A percentile compares a stretch with the other conserved stretches of the same genome.
Evolutionary conservation across 306 rosid genomes (phyloP).

Genomic region (Acacia confusa): DNA sequence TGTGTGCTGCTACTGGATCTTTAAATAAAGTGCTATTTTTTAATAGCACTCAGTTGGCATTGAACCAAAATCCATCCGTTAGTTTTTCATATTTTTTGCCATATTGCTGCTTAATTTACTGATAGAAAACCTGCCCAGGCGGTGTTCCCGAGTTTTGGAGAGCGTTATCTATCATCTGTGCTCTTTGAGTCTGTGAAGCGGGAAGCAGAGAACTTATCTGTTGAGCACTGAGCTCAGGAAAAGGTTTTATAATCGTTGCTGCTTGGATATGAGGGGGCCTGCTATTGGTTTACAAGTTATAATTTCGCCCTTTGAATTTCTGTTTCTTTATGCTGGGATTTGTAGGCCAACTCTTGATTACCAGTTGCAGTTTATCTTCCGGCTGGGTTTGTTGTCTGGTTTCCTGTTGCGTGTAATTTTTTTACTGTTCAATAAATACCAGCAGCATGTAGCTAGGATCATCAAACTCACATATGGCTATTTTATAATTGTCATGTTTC

Average conservation of each 20-base stretch:
- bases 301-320: conserved; percentile 4
- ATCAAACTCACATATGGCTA: background rate
- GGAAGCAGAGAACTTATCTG: conserved; percentile 55
- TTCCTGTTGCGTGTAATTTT: conserved; percentile 4
- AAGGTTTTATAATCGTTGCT: background rate
- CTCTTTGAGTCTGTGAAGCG: conserved; percentile 56
- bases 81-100: background rate
- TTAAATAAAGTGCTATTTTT: background rate
- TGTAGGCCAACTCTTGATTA: background rate
- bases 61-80: background rate
- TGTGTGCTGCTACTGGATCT: background rate
- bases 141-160: conserved; percentile 90
- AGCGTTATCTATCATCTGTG: conserved; percentile 77
- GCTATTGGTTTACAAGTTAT: conserved; percentile 2
- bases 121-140: conserved; percentile 41
- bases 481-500: background rate
- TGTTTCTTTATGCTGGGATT: background rate
- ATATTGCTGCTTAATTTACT: conserved; percentile 8
- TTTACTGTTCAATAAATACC: conserved; percentile 9
- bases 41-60: too few species aligned
- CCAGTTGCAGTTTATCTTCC: background rate
- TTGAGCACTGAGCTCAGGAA: conserved; percentile 35
- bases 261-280: background rate
- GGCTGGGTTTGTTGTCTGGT: background rate
- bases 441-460: background rate